A percentile compares a stretch with the other conserved stretches of the same genome.
Evolutionary conservation across 1,284 basidiomycete genomes (phyloP).

Genomic region (Veloboletus limbatus): DNA sequence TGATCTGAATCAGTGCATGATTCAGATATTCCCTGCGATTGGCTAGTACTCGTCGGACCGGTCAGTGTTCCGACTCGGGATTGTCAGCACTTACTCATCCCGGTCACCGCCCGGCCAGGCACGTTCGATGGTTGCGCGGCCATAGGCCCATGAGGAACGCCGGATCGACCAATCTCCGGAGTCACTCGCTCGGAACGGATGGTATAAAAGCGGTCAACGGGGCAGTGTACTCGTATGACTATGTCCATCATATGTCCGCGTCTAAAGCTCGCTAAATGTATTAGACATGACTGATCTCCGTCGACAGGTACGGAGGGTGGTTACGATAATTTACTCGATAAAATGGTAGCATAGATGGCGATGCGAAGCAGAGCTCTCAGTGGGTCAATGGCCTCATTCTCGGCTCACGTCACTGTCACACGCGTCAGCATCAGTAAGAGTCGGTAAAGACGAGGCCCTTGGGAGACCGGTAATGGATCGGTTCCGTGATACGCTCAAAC

Average conservation of each 20-base stretch:
- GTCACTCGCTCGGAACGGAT: too few species aligned
- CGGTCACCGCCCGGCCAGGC: too few species aligned
- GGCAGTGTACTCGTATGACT: not conserved
- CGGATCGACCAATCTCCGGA: too few species aligned
- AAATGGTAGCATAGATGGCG: not conserved
- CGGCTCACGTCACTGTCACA: constrained; percentile 29
- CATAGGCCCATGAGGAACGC: too few species aligned
- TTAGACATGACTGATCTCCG: not conserved
- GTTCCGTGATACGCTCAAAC: constrained; percentile 17
- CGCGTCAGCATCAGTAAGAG: constrained; percentile 10
- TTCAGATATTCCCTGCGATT: too few species aligned
- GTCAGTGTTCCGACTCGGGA: too few species aligned
- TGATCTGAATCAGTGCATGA: too few species aligned
- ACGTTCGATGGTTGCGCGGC: too few species aligned
- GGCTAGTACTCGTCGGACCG: too few species aligned
- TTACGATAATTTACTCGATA: not conserved
- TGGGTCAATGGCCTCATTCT: constrained; percentile 13
- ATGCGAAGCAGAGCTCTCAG: not conserved
- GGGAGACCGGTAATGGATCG: not conserved
- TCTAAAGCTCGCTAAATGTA: not conserved
- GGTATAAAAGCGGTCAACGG: too few species aligned
- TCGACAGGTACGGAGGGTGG: not conserved
- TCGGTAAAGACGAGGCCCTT: not conserved
- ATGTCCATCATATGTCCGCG: too few species aligned
- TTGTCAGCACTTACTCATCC: too few species aligned